Evolutionary conservation across 2,329 filamentous ascomycete species (phyloP).

Genomic region (Pyricularia pennisetigena): DNA sequence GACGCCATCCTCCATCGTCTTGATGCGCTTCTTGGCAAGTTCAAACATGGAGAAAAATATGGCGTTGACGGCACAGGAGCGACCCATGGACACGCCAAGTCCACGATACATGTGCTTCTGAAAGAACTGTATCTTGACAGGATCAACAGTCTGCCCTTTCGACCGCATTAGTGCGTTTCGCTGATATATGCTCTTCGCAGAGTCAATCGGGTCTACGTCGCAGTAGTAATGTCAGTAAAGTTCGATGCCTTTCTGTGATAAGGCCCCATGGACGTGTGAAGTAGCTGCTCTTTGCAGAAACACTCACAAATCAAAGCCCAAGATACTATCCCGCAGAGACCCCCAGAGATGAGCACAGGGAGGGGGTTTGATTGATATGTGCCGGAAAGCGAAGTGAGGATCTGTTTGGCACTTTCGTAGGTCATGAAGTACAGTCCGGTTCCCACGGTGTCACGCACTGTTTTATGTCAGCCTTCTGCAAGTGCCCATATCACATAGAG

Average conservation of each 20-base stretch:
- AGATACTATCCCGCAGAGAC: conserved; percentile 72
- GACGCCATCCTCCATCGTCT: conserved; percentile 36
- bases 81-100: conserved; percentile 71
- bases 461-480: background rate
- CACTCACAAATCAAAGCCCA: conserved; percentile 66
- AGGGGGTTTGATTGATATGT: conserved; percentile 69
- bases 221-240: conserved; percentile 15
- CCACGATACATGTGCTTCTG: conserved; percentile 73
- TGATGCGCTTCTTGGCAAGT: conserved; percentile 63
- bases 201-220: conserved; percentile 59
- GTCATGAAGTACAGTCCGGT: conserved; percentile 84
- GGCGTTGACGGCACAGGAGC: conserved; percentile 75
- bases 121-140: conserved; percentile 70
- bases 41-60: conserved; percentile 89
- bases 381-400: conserved; percentile 64
- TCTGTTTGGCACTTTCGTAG: conserved; percentile 78
- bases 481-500: background rate
- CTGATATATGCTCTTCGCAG: conserved; percentile 78
- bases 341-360: conserved; percentile 69
- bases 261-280: background rate
- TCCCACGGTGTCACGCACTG: conserved; percentile 73
- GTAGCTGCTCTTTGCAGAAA: background rate
- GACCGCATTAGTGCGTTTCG: conserved; percentile 66
- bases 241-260: background rate
- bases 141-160: conserved; percentile 52